Percentiles rank a stretch among this genome's conserved stretches.
Evolutionary conservation across 441 rosid species (phyloP).

Genomic region (Syzygium syzygioides): DNA sequence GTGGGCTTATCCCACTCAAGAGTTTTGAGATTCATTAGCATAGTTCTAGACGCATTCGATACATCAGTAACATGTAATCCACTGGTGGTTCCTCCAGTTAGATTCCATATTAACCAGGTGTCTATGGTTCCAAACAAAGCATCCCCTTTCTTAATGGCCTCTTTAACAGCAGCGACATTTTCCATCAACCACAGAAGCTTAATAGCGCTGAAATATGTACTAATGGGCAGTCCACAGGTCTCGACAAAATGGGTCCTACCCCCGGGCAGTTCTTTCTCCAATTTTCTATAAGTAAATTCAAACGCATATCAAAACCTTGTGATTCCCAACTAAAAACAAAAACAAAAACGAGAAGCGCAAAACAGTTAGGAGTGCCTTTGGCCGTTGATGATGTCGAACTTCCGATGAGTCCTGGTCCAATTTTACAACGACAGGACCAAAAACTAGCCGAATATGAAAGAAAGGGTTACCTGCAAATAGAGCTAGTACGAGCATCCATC

Average conservation of each 20-base stretch:
- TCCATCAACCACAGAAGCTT: slow-evolving; percentile 89
- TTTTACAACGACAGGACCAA: not conserved
- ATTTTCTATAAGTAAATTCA: slow-evolving; percentile 34
- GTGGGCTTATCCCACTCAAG: slow-evolving; percentile 69
- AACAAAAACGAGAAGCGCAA: not conserved
- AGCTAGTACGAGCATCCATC: slow-evolving; percentile 94
- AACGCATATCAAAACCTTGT: not conserved
- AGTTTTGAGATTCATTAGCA: slow-evolving; percentile 85
- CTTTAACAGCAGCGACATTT: slow-evolving; percentile 57
- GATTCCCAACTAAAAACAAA: not conserved
- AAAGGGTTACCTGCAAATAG: slow-evolving; percentile 58
- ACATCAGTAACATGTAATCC: slow-evolving; percentile 86
- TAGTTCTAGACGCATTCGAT: slow-evolving; percentile 83
- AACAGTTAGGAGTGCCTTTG: not conserved
- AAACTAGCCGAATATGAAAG: not conserved
- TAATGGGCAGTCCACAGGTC: slow-evolving; percentile 78
- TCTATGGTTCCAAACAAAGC: slow-evolving; percentile 86
- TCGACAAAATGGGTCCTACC: slow-evolving; percentile 73
- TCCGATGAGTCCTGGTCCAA: not conserved
- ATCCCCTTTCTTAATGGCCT: slow-evolving; percentile 50
- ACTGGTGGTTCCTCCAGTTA: slow-evolving; percentile 66
- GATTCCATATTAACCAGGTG: slow-evolving; percentile 90
- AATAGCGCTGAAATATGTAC: slow-evolving; percentile 87
- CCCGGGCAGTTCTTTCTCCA: slow-evolving; percentile 74
- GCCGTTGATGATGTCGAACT: not conserved